These are phyloP conservation scores for Penicillium pancosmium DNA, from an alignment of 495 filamentous ascomycete genomes.

Conservation along the genomic window DNA sequence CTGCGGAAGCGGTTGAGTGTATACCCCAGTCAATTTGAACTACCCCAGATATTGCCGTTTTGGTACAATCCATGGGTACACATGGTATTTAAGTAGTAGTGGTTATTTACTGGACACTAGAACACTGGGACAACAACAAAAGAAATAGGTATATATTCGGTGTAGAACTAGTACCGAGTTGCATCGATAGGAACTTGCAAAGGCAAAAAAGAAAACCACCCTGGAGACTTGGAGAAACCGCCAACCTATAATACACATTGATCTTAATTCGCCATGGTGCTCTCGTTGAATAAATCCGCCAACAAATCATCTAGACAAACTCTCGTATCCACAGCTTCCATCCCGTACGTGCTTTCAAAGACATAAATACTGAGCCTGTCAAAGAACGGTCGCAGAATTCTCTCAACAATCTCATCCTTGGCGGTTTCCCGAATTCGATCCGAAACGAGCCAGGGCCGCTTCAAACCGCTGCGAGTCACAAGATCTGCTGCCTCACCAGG, in stretches of 20 bases:
- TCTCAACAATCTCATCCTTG: conserved; percentile 71
- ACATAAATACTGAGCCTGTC: conserved; percentile 86
- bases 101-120: neutral
- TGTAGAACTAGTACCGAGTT: conserved; percentile 1
- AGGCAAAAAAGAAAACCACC: conserved; percentile 6
- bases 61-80: neutral
- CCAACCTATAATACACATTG: conserved; percentile 14
- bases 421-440: conserved; percentile 50
- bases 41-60: too few species aligned
- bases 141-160: conserved; percentile 7
- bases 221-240: conserved; percentile 2
- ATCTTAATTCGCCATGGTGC: conserved; percentile 48
- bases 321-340: conserved; percentile 69
- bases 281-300: conserved; percentile 83
- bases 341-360: conserved; percentile 89
- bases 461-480: conserved; percentile 29
- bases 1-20: conserved; percentile 8
- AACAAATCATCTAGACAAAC: conserved; percentile 70
- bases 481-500: conserved; percentile 38
- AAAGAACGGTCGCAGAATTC: conserved; percentile 86
- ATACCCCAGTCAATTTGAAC: too few species aligned
- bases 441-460: conserved; percentile 46
- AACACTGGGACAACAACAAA: neutral
- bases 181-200: neutral
- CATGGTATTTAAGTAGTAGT: too few species aligned